These are phyloP conservation scores for Paraleonurus japonicus DNA, from an alignment of 257 asterid species.

Conservation along the genomic window DNA sequence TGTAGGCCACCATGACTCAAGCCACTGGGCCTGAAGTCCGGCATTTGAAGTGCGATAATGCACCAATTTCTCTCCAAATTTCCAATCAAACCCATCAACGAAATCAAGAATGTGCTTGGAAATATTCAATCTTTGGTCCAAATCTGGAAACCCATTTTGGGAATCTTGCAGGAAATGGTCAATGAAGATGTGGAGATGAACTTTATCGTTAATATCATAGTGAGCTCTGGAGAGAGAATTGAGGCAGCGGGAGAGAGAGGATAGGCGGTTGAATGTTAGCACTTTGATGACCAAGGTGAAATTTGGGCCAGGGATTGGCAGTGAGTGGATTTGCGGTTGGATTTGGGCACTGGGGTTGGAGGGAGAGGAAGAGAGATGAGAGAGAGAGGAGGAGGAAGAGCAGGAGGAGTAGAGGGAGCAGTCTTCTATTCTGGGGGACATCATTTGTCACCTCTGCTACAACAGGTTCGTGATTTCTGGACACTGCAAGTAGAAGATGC, in stretches of 20 bases:
- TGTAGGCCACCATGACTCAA: slow-evolving; percentile 42
- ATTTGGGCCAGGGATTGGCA: slow-evolving; percentile 33
- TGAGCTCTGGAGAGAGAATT: slow-evolving; percentile 68
- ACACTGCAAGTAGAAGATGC: not conserved
- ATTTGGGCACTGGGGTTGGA: slow-evolving; percentile 32
- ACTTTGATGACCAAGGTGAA: slow-evolving; percentile 83
- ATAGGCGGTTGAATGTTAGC: slow-evolving; percentile 75
- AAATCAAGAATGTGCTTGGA: slow-evolving; percentile 65
- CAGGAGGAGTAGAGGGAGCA: slow-evolving; percentile 22
- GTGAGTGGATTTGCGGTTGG: slow-evolving; percentile 32
- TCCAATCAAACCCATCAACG: slow-evolving; percentile 71
- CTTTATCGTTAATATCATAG: slow-evolving; percentile 56
- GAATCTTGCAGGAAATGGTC: slow-evolving; percentile 61
- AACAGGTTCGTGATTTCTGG: not conserved
- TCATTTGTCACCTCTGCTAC: not conserved
- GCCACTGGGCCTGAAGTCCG: slow-evolving; percentile 45
- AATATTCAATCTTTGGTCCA: slow-evolving; percentile 49
- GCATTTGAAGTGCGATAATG: slow-evolving; percentile 41
- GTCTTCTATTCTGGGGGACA: slow-evolving; percentile 15
- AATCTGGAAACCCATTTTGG: slow-evolving; percentile 36
- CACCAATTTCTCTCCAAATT: slow-evolving; percentile 53
- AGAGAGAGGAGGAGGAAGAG: slow-evolving; percentile 45
- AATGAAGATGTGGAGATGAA: slow-evolving; percentile 73
- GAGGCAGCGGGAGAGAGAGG: slow-evolving; percentile 86
- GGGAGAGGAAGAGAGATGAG: slow-evolving; percentile 43